A percentile compares a stretch with the other conserved stretches of the same genome.
Evolutionary conservation across 2,329 filamentous ascomycete genomes (phyloP).

Genomic region (Epichloe amarillans): DNA sequence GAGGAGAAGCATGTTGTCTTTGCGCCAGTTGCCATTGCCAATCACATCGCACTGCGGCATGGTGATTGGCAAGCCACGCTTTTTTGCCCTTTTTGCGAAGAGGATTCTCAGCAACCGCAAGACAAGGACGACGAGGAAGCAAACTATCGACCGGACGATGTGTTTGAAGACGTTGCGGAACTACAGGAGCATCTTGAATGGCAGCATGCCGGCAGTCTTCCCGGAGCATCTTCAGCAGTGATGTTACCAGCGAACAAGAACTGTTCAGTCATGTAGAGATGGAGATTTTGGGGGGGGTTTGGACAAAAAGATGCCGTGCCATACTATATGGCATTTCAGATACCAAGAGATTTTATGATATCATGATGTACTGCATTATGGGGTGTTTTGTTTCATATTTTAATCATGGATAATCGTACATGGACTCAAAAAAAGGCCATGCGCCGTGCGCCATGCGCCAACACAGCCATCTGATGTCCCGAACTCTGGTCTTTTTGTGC

Average conservation of each 20-base stretch:
- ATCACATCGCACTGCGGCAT: slow-evolving; percentile 36
- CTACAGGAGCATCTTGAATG: slow-evolving; percentile 45
- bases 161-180: slow-evolving; percentile 7
- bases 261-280: slow-evolving; percentile 32
- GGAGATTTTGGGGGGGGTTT: too few species aligned
- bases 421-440: slow-evolving; percentile 1
- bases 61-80: slow-evolving; percentile 40
- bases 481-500: background rate
- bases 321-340: background rate
- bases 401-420: slow-evolving; percentile 12
- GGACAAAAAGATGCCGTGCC: too few species aligned
- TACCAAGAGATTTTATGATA: background rate
- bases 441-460: background rate
- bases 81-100: slow-evolving; percentile 10
- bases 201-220: slow-evolving; percentile 34
- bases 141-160: too few species aligned
- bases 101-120: too few species aligned
- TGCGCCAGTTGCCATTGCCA: slow-evolving; percentile 43
- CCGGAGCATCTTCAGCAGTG: slow-evolving; percentile 20
- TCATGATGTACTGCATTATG: slow-evolving; percentile 2
- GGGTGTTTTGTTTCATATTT: slow-evolving; percentile 3
- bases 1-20: slow-evolving; percentile 40
- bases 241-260: slow-evolving; percentile 21
- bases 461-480: background rate
- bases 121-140: too few species aligned